phyloP scores from a whole-genome alignment of 192 early-diverging fungal genomes.

The Coemansia sp. region DNA sequence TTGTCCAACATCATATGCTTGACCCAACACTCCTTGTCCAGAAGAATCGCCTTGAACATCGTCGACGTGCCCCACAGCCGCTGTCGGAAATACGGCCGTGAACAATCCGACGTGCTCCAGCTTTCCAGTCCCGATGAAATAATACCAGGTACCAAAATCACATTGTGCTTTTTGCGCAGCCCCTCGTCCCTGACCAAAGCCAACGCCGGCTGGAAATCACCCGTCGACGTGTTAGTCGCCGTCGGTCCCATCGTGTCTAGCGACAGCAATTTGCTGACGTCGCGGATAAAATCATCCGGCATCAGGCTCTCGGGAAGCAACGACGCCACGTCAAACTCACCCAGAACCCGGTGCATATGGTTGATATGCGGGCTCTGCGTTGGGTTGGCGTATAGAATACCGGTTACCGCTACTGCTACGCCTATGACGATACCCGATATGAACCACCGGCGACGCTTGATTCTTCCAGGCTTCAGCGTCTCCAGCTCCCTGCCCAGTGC shows the following conservation, averaged over 20 bases:
- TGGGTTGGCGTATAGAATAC: constrained; percentile 52
- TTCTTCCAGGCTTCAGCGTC: constrained; percentile 13
- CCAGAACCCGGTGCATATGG: constrained; percentile 48
- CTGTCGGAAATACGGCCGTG: constrained; percentile 80
- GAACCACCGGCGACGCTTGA: constrained; percentile 52
- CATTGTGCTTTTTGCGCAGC: constrained; percentile 54
- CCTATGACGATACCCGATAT: constrained; percentile 63
- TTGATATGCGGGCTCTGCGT: constrained; percentile 54
- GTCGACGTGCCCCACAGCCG: constrained; percentile 83
- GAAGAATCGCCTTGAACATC: constrained; percentile 79
- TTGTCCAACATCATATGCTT: constrained; percentile 80
- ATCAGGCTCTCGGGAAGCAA: constrained; percentile 66
- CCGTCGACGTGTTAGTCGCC: constrained; percentile 17
- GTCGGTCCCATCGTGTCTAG: constrained; percentile 20
- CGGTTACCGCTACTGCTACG: constrained; percentile 45
- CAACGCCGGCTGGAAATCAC: constrained; percentile 49
- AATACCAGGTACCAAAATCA: constrained; percentile 85
- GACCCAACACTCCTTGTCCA: constrained; percentile 88
- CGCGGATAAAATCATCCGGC: constrained; percentile 69
- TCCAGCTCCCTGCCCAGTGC: constrained; percentile 4
- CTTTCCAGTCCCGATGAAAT: constrained; percentile 86
- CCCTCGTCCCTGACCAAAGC: constrained; percentile 31
- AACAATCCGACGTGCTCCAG: constrained; percentile 79
- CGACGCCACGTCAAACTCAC: constrained; percentile 66
- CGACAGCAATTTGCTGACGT: constrained; percentile 59